Percentiles rank a stretch among this genome's conserved stretches.
Evolutionary conservation across 202 grass and related monocot genomes (phyloP).

Genomic region (Miscanthus sacchariflorus): DNA sequence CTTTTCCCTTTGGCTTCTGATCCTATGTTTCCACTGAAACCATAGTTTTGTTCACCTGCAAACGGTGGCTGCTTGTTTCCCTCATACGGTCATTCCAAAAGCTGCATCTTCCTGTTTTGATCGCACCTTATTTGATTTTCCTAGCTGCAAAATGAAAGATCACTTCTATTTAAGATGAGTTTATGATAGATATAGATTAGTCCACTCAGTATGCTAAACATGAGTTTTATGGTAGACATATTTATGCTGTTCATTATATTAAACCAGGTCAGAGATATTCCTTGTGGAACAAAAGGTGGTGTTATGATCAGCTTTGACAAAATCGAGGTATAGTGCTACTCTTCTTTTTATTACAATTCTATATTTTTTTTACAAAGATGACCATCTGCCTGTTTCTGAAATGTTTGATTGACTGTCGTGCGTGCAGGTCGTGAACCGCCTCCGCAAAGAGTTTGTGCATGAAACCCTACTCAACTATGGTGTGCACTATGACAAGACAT

Average conservation of each 20-base stretch:
- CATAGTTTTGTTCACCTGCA: slow-evolving; percentile 18
- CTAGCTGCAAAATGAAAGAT: slow-evolving; percentile 4
- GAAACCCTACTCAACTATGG: slow-evolving; percentile 97
- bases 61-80: not conserved
- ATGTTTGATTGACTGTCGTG: slow-evolving; percentile 22
- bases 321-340: slow-evolving; percentile 77
- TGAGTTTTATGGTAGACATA: slow-evolving; percentile 19
- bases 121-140: slow-evolving; percentile 32
- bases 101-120: not conserved
- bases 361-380: not conserved
- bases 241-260: slow-evolving; percentile 18
- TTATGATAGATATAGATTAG: slow-evolving; percentile 28
- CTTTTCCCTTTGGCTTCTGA: slow-evolving; percentile 13
- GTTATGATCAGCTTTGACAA: slow-evolving; percentile 99
- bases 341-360: slow-evolving; percentile 3
- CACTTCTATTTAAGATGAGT: not conserved
- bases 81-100: not conserved
- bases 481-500: slow-evolving; percentile 97
- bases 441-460: slow-evolving; percentile 87
- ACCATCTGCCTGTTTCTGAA: slow-evolving; percentile 27
- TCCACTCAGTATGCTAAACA: not conserved
- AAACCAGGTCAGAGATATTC: slow-evolving; percentile 95
- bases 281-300: slow-evolving; percentile 99
- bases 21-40: slow-evolving; percentile 24
- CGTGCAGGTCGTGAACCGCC: slow-evolving; percentile 90